A percentile compares a stretch with the other conserved stretches of the same genome.
phyloP scores from a whole-genome alignment of 139 green algal genomes.

The Deuterostichococcus epilithicus region DNA sequence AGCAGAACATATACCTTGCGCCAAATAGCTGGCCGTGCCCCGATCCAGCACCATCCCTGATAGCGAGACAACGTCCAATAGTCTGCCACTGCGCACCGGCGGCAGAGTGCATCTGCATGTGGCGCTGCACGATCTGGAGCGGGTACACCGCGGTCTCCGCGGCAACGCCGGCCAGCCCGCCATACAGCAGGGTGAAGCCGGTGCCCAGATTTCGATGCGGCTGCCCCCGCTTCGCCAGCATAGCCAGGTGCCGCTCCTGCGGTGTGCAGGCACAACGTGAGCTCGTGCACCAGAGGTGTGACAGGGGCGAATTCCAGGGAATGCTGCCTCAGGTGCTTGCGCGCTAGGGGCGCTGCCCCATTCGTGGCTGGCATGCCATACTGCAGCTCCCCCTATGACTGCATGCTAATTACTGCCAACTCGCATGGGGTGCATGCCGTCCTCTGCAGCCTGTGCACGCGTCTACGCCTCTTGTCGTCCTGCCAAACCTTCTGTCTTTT shows the following conservation, averaged over 20 bases:
- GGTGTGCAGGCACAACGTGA: no score
- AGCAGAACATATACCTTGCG: no score
- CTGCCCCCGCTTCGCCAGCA: background rate
- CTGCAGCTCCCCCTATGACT: background rate
- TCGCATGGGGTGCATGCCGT: no score
- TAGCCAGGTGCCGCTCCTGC: background rate
- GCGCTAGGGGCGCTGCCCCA: background rate
- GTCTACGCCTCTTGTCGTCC: no score
- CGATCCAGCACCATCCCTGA: background rate
- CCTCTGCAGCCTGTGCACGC: no score
- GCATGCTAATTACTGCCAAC: background rate
- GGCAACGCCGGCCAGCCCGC: conserved; percentile 47
- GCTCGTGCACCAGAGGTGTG: background rate
- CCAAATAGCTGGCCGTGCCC: no score
- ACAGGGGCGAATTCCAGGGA: background rate
- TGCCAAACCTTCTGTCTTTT: no score
- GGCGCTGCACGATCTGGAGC: conserved; percentile 61
- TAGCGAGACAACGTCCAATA: background rate
- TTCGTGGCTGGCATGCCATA: background rate
- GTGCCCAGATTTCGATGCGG: conserved; percentile 12
- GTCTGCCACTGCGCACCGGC: background rate
- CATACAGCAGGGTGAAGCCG: conserved; percentile 52
- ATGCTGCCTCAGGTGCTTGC: background rate
- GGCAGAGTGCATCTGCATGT: conserved; percentile 61
- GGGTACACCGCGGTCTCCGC: conserved; percentile 67